Evolutionary conservation across 306 rosid genomes (phyloP).

Genomic region (Quercus bicolor): DNA sequence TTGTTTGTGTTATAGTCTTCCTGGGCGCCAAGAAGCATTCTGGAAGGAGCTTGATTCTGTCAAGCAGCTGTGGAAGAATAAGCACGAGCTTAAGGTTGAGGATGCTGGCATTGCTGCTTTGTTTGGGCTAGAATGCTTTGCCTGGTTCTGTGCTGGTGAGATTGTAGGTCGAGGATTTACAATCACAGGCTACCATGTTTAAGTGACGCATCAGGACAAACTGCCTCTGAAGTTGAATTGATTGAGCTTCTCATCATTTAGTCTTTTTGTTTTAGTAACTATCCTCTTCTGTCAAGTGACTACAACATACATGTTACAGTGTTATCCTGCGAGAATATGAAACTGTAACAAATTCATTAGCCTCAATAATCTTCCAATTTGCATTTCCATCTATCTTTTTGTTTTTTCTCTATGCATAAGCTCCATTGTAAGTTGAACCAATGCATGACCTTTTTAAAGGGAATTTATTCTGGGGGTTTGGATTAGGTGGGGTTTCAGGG

Average conservation of each 20-base stretch:
- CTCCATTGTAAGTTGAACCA: neutral
- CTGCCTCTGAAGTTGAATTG: neutral
- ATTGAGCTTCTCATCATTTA: slow-evolving; percentile 2
- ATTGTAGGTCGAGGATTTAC: slow-evolving; percentile 34
- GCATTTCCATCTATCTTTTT: neutral
- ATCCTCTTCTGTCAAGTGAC: neutral
- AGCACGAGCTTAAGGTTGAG: slow-evolving; percentile 22
- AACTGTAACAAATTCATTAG: neutral
- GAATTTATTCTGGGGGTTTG: neutral
- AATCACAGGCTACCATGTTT: slow-evolving; percentile 33
- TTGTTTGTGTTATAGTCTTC: slow-evolving; percentile 16
- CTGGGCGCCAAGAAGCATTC: slow-evolving; percentile 25
- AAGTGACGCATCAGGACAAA: neutral
- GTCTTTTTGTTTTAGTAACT: slow-evolving; percentile 4
- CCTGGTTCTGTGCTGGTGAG: slow-evolving; percentile 38
- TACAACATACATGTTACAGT: neutral
- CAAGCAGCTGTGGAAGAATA: slow-evolving; percentile 34
- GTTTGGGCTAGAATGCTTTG: slow-evolving; percentile 31
- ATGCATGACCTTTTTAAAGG: neutral
- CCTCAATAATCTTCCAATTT: slow-evolving; percentile 7
- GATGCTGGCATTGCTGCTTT: slow-evolving; percentile 38
- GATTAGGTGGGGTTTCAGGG: neutral
- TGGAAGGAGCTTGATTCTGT: slow-evolving; percentile 27
- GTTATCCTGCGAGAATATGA: neutral
- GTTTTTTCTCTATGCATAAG: neutral